Evolutionary conservation across 192 early-diverging fungal species (phyloP).

Genomic region (Gryganskiella cystojenkinii): DNA sequence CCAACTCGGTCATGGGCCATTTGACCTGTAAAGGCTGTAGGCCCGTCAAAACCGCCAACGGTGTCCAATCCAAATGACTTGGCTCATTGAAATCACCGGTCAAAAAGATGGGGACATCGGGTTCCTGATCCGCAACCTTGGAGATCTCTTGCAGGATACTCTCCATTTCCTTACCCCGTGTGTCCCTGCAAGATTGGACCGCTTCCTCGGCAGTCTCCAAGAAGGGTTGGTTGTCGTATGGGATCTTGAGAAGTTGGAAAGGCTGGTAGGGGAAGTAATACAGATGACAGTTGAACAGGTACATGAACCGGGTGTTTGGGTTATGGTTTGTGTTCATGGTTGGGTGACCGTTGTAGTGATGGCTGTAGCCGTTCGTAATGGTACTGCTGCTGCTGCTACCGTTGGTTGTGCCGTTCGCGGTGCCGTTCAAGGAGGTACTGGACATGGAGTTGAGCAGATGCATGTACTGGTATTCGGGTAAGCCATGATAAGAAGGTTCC

Average conservation of each 20-base stretch:
- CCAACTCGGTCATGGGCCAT: constrained; percentile 39
- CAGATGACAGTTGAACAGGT: constrained; percentile 54
- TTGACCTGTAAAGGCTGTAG: constrained; percentile 39
- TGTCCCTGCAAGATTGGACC: constrained; percentile 27
- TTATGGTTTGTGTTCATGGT: too few relatives aligned
- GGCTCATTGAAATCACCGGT: constrained; percentile 57
- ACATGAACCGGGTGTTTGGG: constrained; percentile 49
- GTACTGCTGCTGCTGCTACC: neutral
- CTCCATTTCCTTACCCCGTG: constrained; percentile 50
- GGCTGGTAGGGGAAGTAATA: constrained; percentile 55
- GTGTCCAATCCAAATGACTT: constrained; percentile 54
- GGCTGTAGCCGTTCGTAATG: constrained; percentile 1
- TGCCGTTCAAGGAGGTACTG: neutral
- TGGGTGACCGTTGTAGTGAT: neutral
- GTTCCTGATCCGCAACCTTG: constrained; percentile 26
- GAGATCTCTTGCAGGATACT: constrained; percentile 32
- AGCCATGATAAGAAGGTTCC: constrained; percentile 9
- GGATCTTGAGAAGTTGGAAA: constrained; percentile 54
- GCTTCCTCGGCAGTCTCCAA: constrained; percentile 42
- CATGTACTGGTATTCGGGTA: constrained; percentile 24
- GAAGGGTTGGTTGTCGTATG: constrained; percentile 40
- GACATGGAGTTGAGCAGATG: neutral
- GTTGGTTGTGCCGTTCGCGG: neutral
- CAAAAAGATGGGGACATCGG: constrained; percentile 48
- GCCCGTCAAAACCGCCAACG: constrained; percentile 34